phyloP scores from a whole-genome alignment of 2,329 filamentous ascomycete genomes.

The Botrytis elliptica region DNA sequence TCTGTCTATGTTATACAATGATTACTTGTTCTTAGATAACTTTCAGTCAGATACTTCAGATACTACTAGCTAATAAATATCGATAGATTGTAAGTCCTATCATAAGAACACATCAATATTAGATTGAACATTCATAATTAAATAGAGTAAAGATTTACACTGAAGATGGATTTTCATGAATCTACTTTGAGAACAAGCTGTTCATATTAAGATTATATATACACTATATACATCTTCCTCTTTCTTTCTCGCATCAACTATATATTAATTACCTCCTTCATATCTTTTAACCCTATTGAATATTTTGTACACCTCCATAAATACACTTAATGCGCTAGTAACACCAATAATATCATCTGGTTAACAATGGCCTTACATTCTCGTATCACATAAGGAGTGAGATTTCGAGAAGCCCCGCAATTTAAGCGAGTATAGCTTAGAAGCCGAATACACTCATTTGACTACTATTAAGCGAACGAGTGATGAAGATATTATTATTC shows the following conservation, averaged over 20 bases:
- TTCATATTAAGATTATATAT: not conserved
- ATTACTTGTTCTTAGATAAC: not conserved
- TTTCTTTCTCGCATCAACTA: not conserved
- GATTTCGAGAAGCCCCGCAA: not conserved
- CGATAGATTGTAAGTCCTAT: not conserved
- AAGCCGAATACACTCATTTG: not conserved
- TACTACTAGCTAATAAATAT: not conserved
- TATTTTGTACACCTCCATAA: not conserved
- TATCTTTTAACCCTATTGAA: not conserved
- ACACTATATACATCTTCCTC: not conserved
- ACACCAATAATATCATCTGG: accelerated
- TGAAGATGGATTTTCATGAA: not conserved
- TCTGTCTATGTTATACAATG: not conserved
- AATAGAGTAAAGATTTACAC: not conserved
- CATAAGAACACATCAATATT: not conserved
- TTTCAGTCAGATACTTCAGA: not conserved
- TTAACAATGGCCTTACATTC: not conserved
- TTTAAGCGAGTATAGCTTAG: not conserved
- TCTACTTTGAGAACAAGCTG: not conserved
- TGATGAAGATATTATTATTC: not conserved
- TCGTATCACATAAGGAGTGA: not conserved
- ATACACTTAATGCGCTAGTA: not conserved
- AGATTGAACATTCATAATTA: not conserved
- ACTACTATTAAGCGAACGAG: not conserved
- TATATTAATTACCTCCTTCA: not conserved